Evolutionary conservation across 495 filamentous ascomycete genomes (phyloP), one percentile per base, ranked within the genome.

Genomic region (Trichocladium antarcticum): DNA sequence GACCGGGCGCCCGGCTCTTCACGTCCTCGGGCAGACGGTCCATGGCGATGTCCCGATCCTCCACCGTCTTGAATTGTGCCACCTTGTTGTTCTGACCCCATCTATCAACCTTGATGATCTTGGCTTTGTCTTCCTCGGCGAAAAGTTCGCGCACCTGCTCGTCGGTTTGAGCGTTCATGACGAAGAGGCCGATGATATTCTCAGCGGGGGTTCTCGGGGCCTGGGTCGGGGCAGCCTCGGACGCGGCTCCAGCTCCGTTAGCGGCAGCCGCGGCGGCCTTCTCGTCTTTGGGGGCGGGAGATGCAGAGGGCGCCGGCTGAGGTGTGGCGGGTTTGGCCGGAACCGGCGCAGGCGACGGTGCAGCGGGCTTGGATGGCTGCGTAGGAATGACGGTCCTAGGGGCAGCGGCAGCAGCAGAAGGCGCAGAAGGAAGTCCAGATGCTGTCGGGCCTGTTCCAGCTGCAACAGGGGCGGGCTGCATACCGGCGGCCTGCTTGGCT

Each of bases 121-220:
- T 94, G 10, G 71, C 58, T 62, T 79, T 82, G 60, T 94, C 86
- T 51, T 93, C 86, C 11, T 93, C 81, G 5, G 77, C 63, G 57
- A 99, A 87, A 5, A 90, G 72, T 28, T 84, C 80, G 29, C 83
- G 83, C 6, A 84, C 81, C 17, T 83, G 84, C 21, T 94, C 83
- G 45, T 84, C 83, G 43, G 74, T 82, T 38, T 81, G 81, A 21
- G 87, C 77, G 46, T 85, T 85, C 63, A 81, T 81, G 14, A 97
- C 75, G 62, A 95, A 96, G 2, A 99, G 75, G 17, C 82, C 89
- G 50, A 84, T 83, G 58, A 81, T 75, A 42, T 65, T 68, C 21
- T 74, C 68, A 0, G 67, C 63, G 11, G 67, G 50, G 21, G 56
- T 60, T 51, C 72, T 70, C 16, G 69, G 63, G 0, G 62, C 69